These are phyloP conservation scores for Fusarium oxysporum DNA, from an alignment of 2,329 filamentous ascomycete species.

Conservation along the genomic window DNA sequence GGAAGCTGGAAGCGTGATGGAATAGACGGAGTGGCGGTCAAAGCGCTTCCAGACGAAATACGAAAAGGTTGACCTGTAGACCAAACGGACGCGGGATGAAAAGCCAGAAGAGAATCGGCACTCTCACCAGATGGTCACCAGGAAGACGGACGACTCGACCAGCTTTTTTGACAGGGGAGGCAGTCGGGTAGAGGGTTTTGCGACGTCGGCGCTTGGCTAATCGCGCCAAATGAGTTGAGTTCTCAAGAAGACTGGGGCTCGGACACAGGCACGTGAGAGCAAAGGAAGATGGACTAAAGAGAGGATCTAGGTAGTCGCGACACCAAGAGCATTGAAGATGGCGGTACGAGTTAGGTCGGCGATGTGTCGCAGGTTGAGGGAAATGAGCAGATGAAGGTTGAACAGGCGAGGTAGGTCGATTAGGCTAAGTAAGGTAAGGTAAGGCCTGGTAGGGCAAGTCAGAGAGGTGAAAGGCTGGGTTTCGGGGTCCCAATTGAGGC, in stretches of 20 bases:
- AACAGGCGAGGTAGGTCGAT: constrained; percentile 18
- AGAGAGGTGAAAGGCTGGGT: constrained; percentile 39
- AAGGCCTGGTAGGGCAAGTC: neutral
- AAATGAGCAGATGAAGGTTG: constrained; percentile 24
- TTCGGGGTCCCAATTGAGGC: constrained; percentile 43
- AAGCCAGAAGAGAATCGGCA: constrained; percentile 13
- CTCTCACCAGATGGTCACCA: constrained; percentile 25
- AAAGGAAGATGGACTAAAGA: constrained; percentile 11
- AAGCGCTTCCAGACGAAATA: constrained; percentile 20
- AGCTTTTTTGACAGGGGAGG: constrained; percentile 25
- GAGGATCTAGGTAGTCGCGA: constrained; percentile 12
- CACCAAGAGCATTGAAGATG: constrained; percentile 3
- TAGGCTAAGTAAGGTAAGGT: neutral
- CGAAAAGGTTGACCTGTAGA: constrained; percentile 11
- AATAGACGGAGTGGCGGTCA: constrained; percentile 27
- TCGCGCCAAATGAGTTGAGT: constrained; percentile 38
- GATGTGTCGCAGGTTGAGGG: constrained; percentile 2
- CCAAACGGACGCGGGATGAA: constrained; percentile 13
- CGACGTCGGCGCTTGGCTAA: constrained; percentile 45
- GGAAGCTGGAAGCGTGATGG: constrained; percentile 23
- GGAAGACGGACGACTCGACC: constrained; percentile 3
- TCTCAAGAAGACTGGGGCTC: constrained; percentile 34
- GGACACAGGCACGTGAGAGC: constrained; percentile 25
- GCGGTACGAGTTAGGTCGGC: constrained; percentile 5
- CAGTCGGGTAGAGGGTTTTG: constrained; percentile 31